A percentile compares a stretch with the other conserved stretches of the same genome.
These are phyloP conservation scores for Gynandropsis gynandra DNA, from an alignment of 345 rosid species.

Conservation along the genomic window DNA sequence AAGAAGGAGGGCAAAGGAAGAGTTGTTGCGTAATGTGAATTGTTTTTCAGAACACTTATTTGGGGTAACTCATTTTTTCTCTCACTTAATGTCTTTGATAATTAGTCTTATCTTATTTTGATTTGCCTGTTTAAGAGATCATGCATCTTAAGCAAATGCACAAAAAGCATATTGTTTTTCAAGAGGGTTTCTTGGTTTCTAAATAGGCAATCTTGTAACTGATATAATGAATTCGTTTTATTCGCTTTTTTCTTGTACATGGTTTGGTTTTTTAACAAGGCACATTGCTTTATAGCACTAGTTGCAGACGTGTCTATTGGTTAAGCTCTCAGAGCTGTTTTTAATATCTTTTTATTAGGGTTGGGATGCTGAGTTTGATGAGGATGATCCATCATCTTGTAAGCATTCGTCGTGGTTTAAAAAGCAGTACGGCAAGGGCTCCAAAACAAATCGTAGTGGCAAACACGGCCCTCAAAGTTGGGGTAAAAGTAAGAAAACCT, in stretches of 20 bases:
- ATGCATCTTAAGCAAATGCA: background rate
- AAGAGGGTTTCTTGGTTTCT: too few species aligned
- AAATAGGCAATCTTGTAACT: too few species aligned
- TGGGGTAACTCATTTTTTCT: constrained; percentile 33
- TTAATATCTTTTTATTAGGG: constrained; percentile 33
- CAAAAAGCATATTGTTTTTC: background rate
- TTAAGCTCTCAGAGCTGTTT: constrained; percentile 4
- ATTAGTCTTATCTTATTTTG: too few species aligned
- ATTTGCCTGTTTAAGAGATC: background rate
- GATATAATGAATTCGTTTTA: too few species aligned
- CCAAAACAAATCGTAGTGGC: constrained; percentile 31
- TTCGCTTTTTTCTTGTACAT: too few species aligned
- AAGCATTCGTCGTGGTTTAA: constrained; percentile 56
- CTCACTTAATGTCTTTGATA: background rate
- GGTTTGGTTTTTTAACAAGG: too few species aligned
- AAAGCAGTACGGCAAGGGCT: constrained; percentile 37
- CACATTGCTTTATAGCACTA: too few species aligned
- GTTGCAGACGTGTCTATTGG: too few species aligned
- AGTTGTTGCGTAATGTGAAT: constrained; percentile 38
- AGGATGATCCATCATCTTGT: constrained; percentile 42
- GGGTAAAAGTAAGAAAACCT: constrained; percentile 51
- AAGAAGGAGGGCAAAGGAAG: constrained; percentile 39
- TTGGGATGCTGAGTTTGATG: constrained; percentile 42
- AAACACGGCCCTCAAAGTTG: constrained; percentile 30
- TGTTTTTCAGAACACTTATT: constrained; percentile 47